A percentile compares a stretch with the other conserved stretches of the same genome.
Evolutionary conservation across 1,139 yeast species (phyloP).

Genomic region (Zygosaccharomyces sapae): DNA sequence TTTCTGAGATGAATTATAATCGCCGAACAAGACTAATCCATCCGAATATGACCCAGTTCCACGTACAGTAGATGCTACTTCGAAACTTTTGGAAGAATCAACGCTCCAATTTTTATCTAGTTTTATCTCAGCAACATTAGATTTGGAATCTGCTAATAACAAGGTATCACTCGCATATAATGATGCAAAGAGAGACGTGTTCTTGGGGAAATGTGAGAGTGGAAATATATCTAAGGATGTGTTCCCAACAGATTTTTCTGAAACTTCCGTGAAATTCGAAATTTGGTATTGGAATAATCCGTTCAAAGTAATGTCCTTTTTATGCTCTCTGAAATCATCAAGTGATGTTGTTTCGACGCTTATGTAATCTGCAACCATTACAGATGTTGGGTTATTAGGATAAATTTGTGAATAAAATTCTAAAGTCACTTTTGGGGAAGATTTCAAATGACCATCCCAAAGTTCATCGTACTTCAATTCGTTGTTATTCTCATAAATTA

Average conservation of each 20-base stretch:
- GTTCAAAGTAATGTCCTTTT: constrained; percentile 44
- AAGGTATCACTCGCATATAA: constrained; percentile 23
- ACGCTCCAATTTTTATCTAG: constrained; percentile 18
- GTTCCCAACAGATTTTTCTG: constrained; percentile 49
- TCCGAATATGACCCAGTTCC: constrained; percentile 20
- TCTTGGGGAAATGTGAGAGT: constrained; percentile 40
- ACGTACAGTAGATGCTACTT: constrained; percentile 18
- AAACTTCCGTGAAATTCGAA: constrained; percentile 53
- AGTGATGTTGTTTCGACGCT: constrained; percentile 52
- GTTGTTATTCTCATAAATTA: constrained; percentile 74
- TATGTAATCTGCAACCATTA: constrained; percentile 71
- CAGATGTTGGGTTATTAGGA: constrained; percentile 31
- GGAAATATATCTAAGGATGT: constrained; percentile 67
- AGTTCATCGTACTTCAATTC: constrained; percentile 75
- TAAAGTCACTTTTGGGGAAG: constrained; percentile 53
- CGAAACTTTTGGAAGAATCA: constrained; percentile 11
- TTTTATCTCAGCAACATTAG: constrained; percentile 26
- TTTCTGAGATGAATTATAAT: constrained; percentile 15
- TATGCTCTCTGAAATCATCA: constrained; percentile 39
- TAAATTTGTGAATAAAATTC: constrained; percentile 39
- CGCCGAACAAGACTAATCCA: constrained; percentile 27
- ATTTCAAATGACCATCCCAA: constrained; percentile 64
- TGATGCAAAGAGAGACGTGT: constrained; percentile 29
- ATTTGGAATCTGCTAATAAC: constrained; percentile 26
- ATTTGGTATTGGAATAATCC: constrained; percentile 81